These are phyloP conservation scores for Phyllosticta capitalensis DNA, from an alignment of 2,329 filamentous ascomycete genomes.

Conservation along the genomic window DNA sequence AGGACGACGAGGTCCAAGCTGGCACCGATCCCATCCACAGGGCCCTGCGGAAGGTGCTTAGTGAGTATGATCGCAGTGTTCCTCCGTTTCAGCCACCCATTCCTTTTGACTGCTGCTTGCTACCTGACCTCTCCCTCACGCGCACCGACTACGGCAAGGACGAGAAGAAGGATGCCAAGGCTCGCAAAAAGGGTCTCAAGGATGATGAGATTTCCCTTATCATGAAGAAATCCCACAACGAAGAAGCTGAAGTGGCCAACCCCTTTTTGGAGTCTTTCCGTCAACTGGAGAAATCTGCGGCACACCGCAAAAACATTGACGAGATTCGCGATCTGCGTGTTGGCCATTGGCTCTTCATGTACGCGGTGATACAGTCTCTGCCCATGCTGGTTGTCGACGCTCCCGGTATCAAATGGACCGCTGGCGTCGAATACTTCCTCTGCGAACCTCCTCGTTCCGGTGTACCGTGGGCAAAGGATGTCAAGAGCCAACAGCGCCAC, in stretches of 20 bases:
- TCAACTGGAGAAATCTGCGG: conserved; percentile 60
- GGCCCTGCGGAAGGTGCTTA: conserved; percentile 68
- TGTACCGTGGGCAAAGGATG: conserved; percentile 63
- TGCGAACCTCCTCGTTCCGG: conserved; percentile 65
- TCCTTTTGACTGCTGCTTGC: conserved; percentile 75
- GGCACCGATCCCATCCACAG: conserved; percentile 48
- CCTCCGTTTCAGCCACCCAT: conserved; percentile 86
- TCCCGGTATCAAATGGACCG: conserved; percentile 56
- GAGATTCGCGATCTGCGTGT: conserved; percentile 63
- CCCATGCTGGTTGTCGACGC: conserved; percentile 72
- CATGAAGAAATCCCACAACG: conserved; percentile 73
- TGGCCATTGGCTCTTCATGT: conserved; percentile 75
- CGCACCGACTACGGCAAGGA: conserved; percentile 57
- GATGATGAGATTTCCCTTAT: conserved; percentile 68
- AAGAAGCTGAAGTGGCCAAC: conserved; percentile 51
- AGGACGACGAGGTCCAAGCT: conserved; percentile 44
- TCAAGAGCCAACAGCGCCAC: conserved; percentile 45
- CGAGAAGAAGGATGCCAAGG: conserved; percentile 64
- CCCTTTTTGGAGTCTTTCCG: conserved; percentile 63
- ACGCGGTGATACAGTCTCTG: conserved; percentile 65
- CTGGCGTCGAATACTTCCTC: conserved; percentile 73
- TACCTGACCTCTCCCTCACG: conserved; percentile 60
- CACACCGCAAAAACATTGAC: conserved; percentile 52
- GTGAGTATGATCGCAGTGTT: conserved; percentile 80
- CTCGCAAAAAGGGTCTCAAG: conserved; percentile 62